These are phyloP conservation scores for Melocanna baccifera DNA, from an alignment of 176 grass and related monocot species.

Conservation along the genomic window DNA sequence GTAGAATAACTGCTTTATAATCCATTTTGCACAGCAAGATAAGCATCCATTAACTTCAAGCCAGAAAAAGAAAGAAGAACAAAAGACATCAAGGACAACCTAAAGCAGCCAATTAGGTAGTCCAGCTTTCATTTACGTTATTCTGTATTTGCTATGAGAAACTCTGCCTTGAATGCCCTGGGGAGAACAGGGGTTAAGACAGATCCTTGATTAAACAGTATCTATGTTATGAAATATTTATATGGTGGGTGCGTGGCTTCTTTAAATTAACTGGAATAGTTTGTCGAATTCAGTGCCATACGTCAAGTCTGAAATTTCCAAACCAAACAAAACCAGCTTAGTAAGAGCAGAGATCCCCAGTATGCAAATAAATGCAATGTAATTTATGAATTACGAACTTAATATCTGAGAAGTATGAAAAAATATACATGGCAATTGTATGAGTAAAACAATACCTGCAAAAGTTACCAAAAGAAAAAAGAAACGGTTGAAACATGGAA, in stretches of 20 bases:
- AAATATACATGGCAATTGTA: neutral
- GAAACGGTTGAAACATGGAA: neutral
- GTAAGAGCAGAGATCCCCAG: neutral
- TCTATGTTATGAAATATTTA: neutral
- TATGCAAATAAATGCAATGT: neutral
- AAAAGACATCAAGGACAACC: too few species aligned
- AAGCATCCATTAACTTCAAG: constrained; percentile 29
- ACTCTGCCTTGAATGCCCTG: neutral
- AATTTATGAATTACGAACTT: neutral
- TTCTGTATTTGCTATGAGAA: constrained; percentile 4
- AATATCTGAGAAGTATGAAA: neutral
- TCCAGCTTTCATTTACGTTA: neutral
- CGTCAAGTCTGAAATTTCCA: neutral
- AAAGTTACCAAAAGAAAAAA: neutral
- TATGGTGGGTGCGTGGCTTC: neutral
- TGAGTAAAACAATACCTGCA: neutral
- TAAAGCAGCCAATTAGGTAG: constrained; percentile 14
- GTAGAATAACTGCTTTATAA: neutral
- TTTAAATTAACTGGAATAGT: neutral
- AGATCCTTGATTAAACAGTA: neutral
- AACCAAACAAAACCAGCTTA: constrained; percentile 1
- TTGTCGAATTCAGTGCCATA: neutral
- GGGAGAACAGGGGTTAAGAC: neutral
- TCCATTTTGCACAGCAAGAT: constrained; percentile 13
- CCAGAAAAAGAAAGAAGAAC: neutral